Conservation (phyloP, 371 early-diverging fungal species). For the Actinomortierella ambigua region DNA sequence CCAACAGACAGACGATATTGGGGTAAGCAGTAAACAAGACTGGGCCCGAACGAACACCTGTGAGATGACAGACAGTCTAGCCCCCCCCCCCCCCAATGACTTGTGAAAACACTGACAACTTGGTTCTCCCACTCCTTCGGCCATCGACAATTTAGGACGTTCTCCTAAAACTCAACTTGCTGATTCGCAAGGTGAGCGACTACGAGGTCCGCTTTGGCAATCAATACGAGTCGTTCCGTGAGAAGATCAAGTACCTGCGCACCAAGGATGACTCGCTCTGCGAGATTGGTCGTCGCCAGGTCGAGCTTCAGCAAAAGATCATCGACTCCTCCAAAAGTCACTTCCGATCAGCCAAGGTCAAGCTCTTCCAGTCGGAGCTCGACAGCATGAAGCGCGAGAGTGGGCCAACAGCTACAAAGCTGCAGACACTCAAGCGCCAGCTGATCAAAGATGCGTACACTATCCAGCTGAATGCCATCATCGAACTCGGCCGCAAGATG, state of each 20-base stretch:
- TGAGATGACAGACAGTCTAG: no score
- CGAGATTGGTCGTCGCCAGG: conserved; percentile 42
- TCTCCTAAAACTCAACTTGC: conserved; percentile 37
- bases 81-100: no score
- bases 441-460: conserved; percentile 41
- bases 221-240: conserved; percentile 41
- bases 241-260: conserved; percentile 44
- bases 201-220: conserved; percentile 40
- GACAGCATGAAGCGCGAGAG: conserved; percentile 33
- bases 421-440: conserved; percentile 34
- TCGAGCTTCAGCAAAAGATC: conserved; percentile 34
- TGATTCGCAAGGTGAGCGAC: conserved; percentile 46
- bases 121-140: no score
- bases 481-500: conserved; percentile 43
- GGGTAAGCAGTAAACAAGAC: conserved; percentile 13
- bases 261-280: conserved; percentile 46
- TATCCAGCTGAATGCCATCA: conserved; percentile 31
- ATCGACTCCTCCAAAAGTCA: conserved; percentile 35
- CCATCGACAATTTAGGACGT: conserved; percentile 34
- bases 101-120: no score
- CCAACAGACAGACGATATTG: conserved; percentile 34
- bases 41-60: no score
- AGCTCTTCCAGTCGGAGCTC: conserved; percentile 33
- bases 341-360: conserved; percentile 27
- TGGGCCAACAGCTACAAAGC: conserved; percentile 22